Conservation (phyloP, 2,329 filamentous ascomycete species). For the Podosphaera fusca region DNA sequence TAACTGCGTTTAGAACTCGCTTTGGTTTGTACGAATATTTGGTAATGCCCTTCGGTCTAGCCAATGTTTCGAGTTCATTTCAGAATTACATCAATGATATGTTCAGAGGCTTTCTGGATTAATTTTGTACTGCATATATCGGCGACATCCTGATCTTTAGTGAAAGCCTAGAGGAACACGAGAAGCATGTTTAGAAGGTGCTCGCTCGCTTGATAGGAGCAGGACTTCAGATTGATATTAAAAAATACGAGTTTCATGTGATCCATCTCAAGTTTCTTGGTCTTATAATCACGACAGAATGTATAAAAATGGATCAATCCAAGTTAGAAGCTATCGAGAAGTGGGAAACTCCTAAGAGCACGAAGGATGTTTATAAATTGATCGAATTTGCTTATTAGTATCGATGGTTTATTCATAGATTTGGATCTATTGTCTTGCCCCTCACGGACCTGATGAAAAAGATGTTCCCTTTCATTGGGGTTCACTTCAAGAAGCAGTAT, state of each 20-base stretch:
- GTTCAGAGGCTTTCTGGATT: slow-evolving; percentile 5
- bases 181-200: neutral
- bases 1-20: neutral
- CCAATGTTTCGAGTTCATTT: slow-evolving; percentile 7
- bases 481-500: neutral
- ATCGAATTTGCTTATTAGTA: slow-evolving; percentile 1
- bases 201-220: neutral
- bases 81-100: slow-evolving; percentile 6
- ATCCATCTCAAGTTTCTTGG: neutral
- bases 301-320: neutral
- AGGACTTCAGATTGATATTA: neutral
- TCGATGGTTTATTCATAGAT: neutral
- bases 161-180: neutral
- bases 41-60: slow-evolving; percentile 13
- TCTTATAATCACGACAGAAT: neutral
- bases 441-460: neutral
- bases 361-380: neutral
- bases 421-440: neutral
- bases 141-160: slow-evolving; percentile 5
- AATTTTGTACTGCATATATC: slow-evolving; percentile 5
- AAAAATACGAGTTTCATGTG: neutral
- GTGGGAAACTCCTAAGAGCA: neutral
- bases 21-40: slow-evolving; percentile 13
- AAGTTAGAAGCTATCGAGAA: neutral
- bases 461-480: neutral